These are phyloP conservation scores for Orbilia brochopaga DNA, from an alignment of 2,329 filamentous ascomycete genomes.

Conservation along the genomic window DNA sequence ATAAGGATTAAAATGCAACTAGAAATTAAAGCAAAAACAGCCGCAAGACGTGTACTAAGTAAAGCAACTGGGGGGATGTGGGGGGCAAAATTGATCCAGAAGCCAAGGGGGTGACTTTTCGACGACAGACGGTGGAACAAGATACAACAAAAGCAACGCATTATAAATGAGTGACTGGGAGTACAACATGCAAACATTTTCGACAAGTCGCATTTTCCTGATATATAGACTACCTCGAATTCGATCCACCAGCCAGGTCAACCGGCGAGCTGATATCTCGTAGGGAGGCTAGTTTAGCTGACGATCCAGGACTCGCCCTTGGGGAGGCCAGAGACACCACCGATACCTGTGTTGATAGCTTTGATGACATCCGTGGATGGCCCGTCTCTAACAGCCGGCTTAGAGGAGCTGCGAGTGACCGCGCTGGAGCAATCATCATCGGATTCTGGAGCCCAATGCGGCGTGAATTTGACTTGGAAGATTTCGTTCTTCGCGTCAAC, in stretches of 20 bases:
- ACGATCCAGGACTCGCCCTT: not conserved
- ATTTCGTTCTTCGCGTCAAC: slow-evolving; percentile 19
- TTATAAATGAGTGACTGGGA: not conserved
- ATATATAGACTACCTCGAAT: no score
- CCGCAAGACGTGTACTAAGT: no score
- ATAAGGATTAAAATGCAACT: no score
- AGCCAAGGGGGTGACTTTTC: not conserved
- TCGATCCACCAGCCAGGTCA: no score
- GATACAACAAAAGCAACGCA: not conserved
- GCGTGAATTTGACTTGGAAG: slow-evolving; percentile 14
- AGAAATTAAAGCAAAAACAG: no score
- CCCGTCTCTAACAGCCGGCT: no score
- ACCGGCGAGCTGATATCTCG: not conserved
- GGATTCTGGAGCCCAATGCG: not conserved
- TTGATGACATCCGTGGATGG: not conserved
- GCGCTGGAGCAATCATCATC: not conserved
- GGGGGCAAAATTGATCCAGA: not conserved
- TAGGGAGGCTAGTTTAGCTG: not conserved
- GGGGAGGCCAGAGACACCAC: not conserved
- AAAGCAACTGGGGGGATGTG: no score
- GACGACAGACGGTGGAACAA: not conserved
- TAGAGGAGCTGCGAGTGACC: no score
- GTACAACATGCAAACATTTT: no score
- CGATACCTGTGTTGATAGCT: not conserved
- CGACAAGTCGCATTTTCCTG: no score